Evolutionary conservation across 2,329 filamentous ascomycete genomes (phyloP).

Genomic region (Exophiala spinifera): DNA sequence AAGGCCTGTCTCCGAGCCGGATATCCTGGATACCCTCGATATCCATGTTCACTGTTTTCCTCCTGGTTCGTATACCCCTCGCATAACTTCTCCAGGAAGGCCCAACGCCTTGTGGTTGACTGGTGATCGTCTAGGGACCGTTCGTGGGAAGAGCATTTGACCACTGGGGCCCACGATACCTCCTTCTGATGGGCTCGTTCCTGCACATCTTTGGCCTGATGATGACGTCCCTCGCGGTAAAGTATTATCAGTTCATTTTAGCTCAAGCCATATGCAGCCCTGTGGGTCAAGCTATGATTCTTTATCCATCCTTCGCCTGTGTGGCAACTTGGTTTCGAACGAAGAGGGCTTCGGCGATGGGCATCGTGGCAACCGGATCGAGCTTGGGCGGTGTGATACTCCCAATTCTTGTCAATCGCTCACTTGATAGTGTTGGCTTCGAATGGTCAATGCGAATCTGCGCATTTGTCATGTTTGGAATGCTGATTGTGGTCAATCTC

Average conservation of each 20-base stretch:
- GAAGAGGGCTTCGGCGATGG: slow-evolving; percentile 53
- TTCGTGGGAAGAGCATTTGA: slow-evolving; percentile 39
- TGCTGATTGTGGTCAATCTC: slow-evolving; percentile 52
- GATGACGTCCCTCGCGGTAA: slow-evolving; percentile 53
- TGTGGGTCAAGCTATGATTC: slow-evolving; percentile 50
- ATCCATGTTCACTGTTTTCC: background rate
- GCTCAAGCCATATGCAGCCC: slow-evolving; percentile 54
- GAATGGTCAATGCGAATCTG: slow-evolving; percentile 57
- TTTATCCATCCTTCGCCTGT: slow-evolving; percentile 44
- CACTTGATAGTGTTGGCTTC: slow-evolving; percentile 54
- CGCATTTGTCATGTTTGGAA: slow-evolving; percentile 60
- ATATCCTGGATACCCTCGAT: slow-evolving; percentile 58
- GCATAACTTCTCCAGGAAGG: no score
- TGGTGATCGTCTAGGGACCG: no score
- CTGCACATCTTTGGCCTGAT: slow-evolving; percentile 58
- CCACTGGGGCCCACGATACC: slow-evolving; percentile 57
- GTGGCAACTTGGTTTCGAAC: slow-evolving; percentile 37
- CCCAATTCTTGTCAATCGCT: slow-evolving; percentile 58
- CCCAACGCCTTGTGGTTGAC: no score
- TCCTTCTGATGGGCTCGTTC: slow-evolving; percentile 51
- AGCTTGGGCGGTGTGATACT: slow-evolving; percentile 59
- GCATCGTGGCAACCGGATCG: slow-evolving; percentile 53
- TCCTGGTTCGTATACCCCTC: no score
- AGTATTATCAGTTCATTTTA: slow-evolving; percentile 58
- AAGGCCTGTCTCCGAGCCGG: slow-evolving; percentile 50